These are phyloP conservation scores for Aspergillus saccharolyticus DNA, from an alignment of 495 filamentous ascomycete species.

Conservation along the genomic window DNA sequence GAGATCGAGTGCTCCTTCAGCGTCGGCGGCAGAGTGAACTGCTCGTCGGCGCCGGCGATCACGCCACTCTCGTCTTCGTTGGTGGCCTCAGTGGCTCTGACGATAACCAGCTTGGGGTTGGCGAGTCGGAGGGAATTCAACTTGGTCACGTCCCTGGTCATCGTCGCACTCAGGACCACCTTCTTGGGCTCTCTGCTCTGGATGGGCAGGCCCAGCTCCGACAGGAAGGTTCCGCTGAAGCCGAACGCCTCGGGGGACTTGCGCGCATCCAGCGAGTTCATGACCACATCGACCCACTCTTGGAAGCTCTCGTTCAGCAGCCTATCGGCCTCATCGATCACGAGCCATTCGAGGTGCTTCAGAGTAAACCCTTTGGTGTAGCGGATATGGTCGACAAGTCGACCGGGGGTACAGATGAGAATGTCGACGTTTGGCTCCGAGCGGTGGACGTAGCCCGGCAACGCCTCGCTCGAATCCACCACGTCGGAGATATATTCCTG, in stretches of 20 bases:
- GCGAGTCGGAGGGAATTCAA: slow-evolving; percentile 67
- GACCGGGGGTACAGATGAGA: slow-evolving; percentile 86
- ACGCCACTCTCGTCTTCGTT: slow-evolving; percentile 25
- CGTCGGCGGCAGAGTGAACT: slow-evolving; percentile 59
- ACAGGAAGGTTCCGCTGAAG: slow-evolving; percentile 35
- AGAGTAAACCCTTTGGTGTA: slow-evolving; percentile 76
- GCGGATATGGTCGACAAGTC: slow-evolving; percentile 85
- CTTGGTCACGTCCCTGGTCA: slow-evolving; percentile 83
- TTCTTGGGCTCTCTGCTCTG: slow-evolving; percentile 53
- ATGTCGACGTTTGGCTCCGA: slow-evolving; percentile 74
- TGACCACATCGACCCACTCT: slow-evolving; percentile 76
- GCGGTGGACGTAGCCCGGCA: slow-evolving; percentile 57
- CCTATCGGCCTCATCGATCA: slow-evolving; percentile 92
- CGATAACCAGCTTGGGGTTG: slow-evolving; percentile 69
- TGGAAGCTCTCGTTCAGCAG: slow-evolving; percentile 89
- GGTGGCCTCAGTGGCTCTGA: slow-evolving; percentile 48
- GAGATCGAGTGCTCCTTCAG: slow-evolving; percentile 70
- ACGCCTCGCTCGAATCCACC: slow-evolving; percentile 33
- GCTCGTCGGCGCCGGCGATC: slow-evolving; percentile 25
- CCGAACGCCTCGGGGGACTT: slow-evolving; percentile 47
- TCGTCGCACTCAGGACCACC: slow-evolving; percentile 84
- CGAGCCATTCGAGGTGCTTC: slow-evolving; percentile 71
- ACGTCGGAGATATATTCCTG: slow-evolving; percentile 40
- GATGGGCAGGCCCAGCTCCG: slow-evolving; percentile 32
- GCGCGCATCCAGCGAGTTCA: slow-evolving; percentile 54